phyloP scores from a whole-genome alignment of 768 basidiomycete species.

The Russula griseocarnosa region DNA sequence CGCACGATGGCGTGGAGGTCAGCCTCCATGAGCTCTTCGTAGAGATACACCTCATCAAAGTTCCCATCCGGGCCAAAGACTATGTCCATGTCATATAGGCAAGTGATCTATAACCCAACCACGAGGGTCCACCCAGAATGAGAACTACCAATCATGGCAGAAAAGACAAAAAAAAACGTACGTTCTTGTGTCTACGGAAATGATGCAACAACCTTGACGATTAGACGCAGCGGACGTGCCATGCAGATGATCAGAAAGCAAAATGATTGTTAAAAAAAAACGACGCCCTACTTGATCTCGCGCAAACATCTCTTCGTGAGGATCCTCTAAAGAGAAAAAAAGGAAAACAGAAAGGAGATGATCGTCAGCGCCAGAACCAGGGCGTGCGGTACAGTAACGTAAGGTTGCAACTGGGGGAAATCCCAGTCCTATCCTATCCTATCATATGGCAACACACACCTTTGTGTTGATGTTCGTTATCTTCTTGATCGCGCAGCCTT shows the following conservation, averaged over 20 bases:
- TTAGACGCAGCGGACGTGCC: not conserved
- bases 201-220: constrained; percentile 78
- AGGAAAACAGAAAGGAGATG: not conserved
- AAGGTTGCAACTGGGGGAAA: not conserved
- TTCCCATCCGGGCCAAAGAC: constrained; percentile 88
- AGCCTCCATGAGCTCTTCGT: constrained; percentile 99
- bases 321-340: constrained; percentile 59
- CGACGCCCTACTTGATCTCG: constrained; percentile 71
- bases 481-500: constrained; percentile 94
- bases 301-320: constrained; percentile 94
- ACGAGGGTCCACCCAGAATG: no score
- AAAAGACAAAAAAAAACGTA: constrained; percentile 35
- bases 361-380: not conserved
- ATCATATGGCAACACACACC: constrained; percentile 40
- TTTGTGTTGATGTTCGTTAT: constrained; percentile 92
- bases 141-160: not conserved
- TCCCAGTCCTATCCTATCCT: no score
- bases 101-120: constrained; percentile 65
- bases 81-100: constrained; percentile 97
- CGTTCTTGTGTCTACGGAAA: constrained; percentile 99
- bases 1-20: constrained; percentile 96
- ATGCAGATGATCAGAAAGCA: constrained; percentile 2
- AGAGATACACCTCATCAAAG: constrained; percentile 95
- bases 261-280: not conserved
- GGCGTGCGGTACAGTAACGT: not conserved